phyloP scores from a whole-genome alignment of 441 rosid genomes.

The Populus hybrid region DNA sequence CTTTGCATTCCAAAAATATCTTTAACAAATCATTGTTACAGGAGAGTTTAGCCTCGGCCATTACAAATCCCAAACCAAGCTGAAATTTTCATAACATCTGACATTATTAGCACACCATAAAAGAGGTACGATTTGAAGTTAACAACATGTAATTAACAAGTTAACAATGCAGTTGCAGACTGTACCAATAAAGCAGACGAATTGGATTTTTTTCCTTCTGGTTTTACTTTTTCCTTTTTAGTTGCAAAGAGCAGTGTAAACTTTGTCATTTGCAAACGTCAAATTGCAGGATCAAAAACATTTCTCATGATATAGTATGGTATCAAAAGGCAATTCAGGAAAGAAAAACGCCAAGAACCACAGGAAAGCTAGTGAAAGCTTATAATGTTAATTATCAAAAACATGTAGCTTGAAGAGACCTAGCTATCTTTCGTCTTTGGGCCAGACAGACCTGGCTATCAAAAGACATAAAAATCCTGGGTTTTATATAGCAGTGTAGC shows the following conservation, averaged over 20 bases:
- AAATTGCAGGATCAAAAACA: background rate
- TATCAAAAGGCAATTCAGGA: background rate
- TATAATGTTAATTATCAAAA: background rate
- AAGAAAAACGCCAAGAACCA: background rate
- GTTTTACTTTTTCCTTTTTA: background rate
- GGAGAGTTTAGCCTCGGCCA: slow-evolving; percentile 62
- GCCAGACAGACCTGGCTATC: background rate
- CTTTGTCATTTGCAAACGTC: background rate
- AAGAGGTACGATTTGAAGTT: slow-evolving; percentile 1
- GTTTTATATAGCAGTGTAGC: background rate
- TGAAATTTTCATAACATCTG: slow-evolving; percentile 32
- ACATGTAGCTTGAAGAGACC: background rate
- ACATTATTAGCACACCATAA: slow-evolving; percentile 19
- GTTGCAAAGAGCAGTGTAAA: background rate
- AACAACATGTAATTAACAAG: background rate
- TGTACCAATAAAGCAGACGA: background rate
- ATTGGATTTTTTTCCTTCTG: background rate
- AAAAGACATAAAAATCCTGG: background rate
- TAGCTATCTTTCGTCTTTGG: background rate
- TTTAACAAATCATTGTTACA: slow-evolving; percentile 55
- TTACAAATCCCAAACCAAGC: slow-evolving; percentile 69
- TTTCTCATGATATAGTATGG: background rate
- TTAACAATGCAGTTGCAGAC: background rate
- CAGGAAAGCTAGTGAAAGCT: background rate
- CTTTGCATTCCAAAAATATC: slow-evolving; percentile 81